A percentile compares a stretch with the other conserved stretches of the same genome.
Conservation (phyloP, 352 stramenopile species). For the Globisporangium canariense region DNA sequence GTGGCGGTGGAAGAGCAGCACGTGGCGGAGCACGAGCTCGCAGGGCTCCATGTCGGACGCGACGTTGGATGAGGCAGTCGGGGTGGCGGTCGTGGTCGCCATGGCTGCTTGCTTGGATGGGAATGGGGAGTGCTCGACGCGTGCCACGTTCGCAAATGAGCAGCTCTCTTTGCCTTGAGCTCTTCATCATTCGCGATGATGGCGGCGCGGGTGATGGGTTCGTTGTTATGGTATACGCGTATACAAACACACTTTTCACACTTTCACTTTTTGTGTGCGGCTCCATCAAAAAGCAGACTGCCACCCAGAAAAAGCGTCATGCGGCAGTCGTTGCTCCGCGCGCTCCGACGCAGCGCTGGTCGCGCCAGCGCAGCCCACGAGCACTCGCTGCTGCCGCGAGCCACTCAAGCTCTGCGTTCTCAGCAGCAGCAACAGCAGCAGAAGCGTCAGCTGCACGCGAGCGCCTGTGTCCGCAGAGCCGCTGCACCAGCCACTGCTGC, state of each 20-base stretch:
- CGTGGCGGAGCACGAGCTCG: constrained; percentile 57
- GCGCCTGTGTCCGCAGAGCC: neutral
- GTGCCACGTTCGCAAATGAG: neutral
- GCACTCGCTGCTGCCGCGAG: neutral
- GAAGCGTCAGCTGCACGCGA: neutral
- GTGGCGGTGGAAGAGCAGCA: constrained; percentile 79
- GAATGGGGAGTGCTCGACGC: neutral
- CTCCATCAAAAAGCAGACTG: neutral
- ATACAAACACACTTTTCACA: no score
- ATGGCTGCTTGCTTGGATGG: neutral
- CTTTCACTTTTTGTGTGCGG: neutral
- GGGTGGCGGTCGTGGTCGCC: neutral
- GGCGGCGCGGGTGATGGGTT: no score
- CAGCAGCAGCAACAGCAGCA: neutral
- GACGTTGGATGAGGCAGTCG: neutral
- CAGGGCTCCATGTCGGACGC: neutral
- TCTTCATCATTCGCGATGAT: neutral
- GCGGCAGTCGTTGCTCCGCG: constrained; percentile 5
- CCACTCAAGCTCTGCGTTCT: neutral
- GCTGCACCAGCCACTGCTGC: neutral
- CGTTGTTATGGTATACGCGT: neutral
- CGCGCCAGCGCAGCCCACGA: neutral
- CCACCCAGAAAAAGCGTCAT: neutral
- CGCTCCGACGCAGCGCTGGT: neutral
- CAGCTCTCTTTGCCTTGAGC: neutral